A percentile compares a stretch with the other conserved stretches of the same genome.
Conservation (phyloP, 306 rosid genomes). For the Luffa aegyptiaca region DNA sequence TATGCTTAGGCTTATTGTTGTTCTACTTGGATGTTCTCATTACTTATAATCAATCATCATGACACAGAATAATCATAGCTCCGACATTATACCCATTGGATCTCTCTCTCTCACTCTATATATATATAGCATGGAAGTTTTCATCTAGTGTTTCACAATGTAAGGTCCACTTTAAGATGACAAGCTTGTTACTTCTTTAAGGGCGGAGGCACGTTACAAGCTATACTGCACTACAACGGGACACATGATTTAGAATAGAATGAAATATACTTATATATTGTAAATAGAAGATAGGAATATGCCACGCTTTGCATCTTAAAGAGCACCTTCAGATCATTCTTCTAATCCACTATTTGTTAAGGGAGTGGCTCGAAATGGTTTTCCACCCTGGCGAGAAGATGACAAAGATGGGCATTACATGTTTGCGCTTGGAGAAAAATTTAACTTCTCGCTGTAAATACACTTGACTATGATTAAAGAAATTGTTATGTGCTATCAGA, state of each 20-base stretch:
- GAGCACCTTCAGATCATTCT: slow-evolving; percentile 57
- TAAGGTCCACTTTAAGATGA: background rate
- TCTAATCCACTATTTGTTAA: slow-evolving; percentile 54
- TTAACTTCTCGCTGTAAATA: slow-evolving; percentile 98
- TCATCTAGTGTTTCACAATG: background rate
- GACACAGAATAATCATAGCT: no score
- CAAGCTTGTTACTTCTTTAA: background rate
- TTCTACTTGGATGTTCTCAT: no score
- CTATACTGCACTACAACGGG: background rate
- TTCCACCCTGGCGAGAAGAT: slow-evolving; percentile 96
- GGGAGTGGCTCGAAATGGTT: slow-evolving; percentile 85
- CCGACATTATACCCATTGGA: no score
- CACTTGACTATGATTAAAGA: slow-evolving; percentile 49
- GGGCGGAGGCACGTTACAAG: background rate
- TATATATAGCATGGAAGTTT: background rate
- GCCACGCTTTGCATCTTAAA: slow-evolving; percentile 71
- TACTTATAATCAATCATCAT: no score
- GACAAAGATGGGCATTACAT: slow-evolving; percentile 99
- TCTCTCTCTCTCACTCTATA: background rate
- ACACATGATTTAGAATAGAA: background rate
- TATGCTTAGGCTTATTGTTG: background rate
- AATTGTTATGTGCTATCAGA: slow-evolving; percentile 13
- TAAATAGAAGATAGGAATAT: slow-evolving; percentile 22
- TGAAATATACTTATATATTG: background rate
- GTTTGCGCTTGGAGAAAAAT: slow-evolving; percentile 94